Evolutionary conservation across 2,329 filamentous ascomycete species (phyloP).

Genomic region (Aotearoamyces nothofagi): DNA sequence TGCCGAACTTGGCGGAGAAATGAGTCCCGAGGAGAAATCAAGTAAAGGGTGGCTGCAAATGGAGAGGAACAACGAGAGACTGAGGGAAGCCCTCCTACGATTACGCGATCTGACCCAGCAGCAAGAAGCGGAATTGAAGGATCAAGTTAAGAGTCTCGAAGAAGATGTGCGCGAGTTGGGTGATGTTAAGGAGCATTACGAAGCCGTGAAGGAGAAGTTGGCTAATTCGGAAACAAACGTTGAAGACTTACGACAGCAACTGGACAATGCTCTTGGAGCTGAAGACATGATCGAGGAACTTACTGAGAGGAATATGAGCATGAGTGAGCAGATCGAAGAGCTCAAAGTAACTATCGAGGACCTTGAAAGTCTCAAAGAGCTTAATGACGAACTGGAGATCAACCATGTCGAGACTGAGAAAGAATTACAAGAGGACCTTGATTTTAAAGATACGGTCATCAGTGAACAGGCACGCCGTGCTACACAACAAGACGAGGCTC

Average conservation of each 20-base stretch:
- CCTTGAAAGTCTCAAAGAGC: constrained; percentile 75
- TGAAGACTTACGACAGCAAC: constrained; percentile 76
- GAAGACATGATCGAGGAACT: constrained; percentile 93
- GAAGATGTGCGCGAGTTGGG: constrained; percentile 56
- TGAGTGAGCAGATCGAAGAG: constrained; percentile 72
- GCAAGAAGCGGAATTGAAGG: constrained; percentile 64
- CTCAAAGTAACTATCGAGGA: constrained; percentile 73
- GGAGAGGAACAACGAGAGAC: constrained; percentile 76
- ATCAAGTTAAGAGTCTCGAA: constrained; percentile 60
- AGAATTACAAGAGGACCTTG: constrained; percentile 85
- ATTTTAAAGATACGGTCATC: constrained; percentile 73
- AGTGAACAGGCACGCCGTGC: constrained; percentile 64
- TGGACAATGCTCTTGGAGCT: constrained; percentile 75
- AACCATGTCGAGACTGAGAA: constrained; percentile 90
- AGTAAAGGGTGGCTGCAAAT: constrained; percentile 83
- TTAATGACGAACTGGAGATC: constrained; percentile 86
- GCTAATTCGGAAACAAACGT: constrained; percentile 57
- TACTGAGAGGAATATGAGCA: constrained; percentile 70
- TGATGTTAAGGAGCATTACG: constrained; percentile 52
- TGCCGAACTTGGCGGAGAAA: constrained; percentile 65
- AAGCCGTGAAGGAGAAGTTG: constrained; percentile 57
- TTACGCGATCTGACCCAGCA: constrained; percentile 80
- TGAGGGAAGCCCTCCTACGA: constrained; percentile 71
- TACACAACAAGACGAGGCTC: constrained; percentile 59
- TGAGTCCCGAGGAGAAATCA: constrained; percentile 75